A percentile compares a stretch with the other conserved stretches of the same genome.
These are phyloP conservation scores for Trichoderma atroviride DNA, from an alignment of 2,329 filamentous ascomycete genomes.

Conservation along the genomic window DNA sequence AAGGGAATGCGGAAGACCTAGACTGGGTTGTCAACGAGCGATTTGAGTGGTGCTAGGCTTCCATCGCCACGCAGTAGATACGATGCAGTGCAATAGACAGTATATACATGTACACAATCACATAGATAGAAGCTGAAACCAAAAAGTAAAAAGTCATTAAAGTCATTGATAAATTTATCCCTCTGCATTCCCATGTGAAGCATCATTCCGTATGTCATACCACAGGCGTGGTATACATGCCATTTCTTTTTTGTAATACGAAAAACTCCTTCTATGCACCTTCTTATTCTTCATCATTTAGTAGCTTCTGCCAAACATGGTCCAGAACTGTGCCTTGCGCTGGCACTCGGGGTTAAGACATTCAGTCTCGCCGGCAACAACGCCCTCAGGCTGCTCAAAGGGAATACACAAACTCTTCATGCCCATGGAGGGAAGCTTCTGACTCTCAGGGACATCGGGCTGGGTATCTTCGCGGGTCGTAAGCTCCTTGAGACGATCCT, in stretches of 20 bases:
- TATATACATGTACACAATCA: neutral
- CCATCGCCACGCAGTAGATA: neutral
- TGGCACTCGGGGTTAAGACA: constrained; percentile 89
- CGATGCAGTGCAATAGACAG: neutral
- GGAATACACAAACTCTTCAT: constrained; percentile 73
- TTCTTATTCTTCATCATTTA: constrained; percentile 33
- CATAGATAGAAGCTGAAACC: constrained; percentile 18
- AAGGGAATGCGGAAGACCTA: constrained; percentile 53
- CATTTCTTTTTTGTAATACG: neutral
- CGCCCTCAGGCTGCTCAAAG: constrained; percentile 82
- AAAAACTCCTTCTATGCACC: constrained; percentile 18
- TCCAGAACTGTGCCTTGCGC: constrained; percentile 77
- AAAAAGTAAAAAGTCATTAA: constrained; percentile 8
- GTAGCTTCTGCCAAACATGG: constrained; percentile 84
- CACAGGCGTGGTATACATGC: constrained; percentile 3
- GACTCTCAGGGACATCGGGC: constrained; percentile 54
- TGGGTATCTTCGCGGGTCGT: constrained; percentile 75
- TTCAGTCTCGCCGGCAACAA: constrained; percentile 80
- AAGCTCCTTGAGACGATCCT: constrained; percentile 92
- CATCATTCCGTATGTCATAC: constrained; percentile 10
- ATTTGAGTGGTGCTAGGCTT: constrained; percentile 71
- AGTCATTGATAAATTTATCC: constrained; percentile 22
- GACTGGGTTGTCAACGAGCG: constrained; percentile 79
- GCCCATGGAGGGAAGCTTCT: constrained; percentile 61
- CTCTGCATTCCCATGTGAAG: constrained; percentile 16